Evolutionary conservation across 179 eudicot genomes (phyloP).

Genomic region (Spergularia azorica): DNA sequence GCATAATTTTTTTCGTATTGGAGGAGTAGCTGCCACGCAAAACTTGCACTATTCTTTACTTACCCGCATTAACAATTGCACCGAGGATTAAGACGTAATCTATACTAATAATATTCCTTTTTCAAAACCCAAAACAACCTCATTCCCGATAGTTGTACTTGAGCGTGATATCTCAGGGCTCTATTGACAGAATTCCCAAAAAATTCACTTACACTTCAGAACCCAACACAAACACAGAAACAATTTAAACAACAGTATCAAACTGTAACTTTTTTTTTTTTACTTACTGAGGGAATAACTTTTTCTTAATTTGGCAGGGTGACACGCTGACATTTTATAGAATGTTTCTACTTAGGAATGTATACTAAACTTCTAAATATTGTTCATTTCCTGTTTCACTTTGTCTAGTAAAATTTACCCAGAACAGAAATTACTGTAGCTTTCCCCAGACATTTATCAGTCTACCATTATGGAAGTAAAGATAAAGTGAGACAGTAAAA

Average conservation of each 20-base stretch:
- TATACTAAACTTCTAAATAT: conserved; percentile 5
- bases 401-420: conserved; percentile 1
- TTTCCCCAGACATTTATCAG: conserved; percentile 23
- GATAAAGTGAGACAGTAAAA: not conserved
- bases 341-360: conserved; percentile 19
- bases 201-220: not conserved
- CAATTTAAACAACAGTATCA: not conserved
- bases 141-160: not conserved
- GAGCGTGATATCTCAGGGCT: too few relatives aligned
- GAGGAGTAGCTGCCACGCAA: too few relatives aligned
- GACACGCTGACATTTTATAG: conserved; percentile 27
- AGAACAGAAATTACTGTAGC: conserved; percentile 15
- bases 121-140: not conserved
- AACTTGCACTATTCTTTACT: too few relatives aligned
- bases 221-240: too few relatives aligned
- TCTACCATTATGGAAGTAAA: conserved; percentile 7
- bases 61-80: too few relatives aligned
- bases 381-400: not conserved
- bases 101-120: not conserved
- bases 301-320: conserved; percentile 18
- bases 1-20: too few relatives aligned
- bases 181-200: not conserved
- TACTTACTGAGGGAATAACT: not conserved
- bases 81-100: too few relatives aligned
- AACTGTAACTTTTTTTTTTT: conserved; percentile 5